Conservation (phyloP, 495 filamentous ascomycete genomes). For the Amorphotheca resinae region DNA sequence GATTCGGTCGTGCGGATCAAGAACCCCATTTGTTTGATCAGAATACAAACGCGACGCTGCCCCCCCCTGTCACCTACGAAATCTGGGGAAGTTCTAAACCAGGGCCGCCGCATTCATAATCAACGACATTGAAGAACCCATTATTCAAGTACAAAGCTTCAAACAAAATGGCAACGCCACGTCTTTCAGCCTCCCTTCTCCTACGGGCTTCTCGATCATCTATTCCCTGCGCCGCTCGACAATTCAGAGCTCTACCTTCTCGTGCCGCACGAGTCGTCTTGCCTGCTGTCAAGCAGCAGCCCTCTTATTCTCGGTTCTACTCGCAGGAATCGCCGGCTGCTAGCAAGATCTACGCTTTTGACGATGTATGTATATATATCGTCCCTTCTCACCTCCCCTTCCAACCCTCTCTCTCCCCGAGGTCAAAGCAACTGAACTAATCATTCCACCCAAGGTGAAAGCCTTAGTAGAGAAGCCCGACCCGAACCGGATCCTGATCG, state of each 20-base stretch:
- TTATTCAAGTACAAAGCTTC: too few relatives aligned
- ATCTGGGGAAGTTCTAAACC: too few relatives aligned
- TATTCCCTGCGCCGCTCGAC: not conserved
- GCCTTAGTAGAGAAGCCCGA: slow-evolving; percentile 18
- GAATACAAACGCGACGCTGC: too few relatives aligned
- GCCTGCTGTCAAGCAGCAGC: not conserved
- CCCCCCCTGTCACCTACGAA: too few relatives aligned
- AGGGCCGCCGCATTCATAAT: too few relatives aligned
- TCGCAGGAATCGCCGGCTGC: slow-evolving; percentile 7
- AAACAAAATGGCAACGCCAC: slow-evolving; percentile 12
- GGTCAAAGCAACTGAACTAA: not conserved
- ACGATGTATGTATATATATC: slow-evolving; percentile 33
- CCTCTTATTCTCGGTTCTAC: slow-evolving; percentile 8
- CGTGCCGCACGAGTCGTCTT: not conserved
- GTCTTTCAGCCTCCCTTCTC: slow-evolving; percentile 11
- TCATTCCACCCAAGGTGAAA: slow-evolving; percentile 15
- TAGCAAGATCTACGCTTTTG: slow-evolving; percentile 35
- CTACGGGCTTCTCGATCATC: slow-evolving; percentile 13
- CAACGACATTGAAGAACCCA: too few relatives aligned
- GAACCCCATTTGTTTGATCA: too few relatives aligned
- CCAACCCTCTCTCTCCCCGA: too few relatives aligned
- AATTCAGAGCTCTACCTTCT: slow-evolving; percentile 4
- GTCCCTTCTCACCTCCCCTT: slow-evolving; percentile 1
- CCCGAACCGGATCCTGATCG: slow-evolving; percentile 26
- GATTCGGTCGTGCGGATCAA: too few relatives aligned